Base-by-base conservation (phyloP, 176 grass and related monocot species). In the Lolium multiflorum region DNA sequence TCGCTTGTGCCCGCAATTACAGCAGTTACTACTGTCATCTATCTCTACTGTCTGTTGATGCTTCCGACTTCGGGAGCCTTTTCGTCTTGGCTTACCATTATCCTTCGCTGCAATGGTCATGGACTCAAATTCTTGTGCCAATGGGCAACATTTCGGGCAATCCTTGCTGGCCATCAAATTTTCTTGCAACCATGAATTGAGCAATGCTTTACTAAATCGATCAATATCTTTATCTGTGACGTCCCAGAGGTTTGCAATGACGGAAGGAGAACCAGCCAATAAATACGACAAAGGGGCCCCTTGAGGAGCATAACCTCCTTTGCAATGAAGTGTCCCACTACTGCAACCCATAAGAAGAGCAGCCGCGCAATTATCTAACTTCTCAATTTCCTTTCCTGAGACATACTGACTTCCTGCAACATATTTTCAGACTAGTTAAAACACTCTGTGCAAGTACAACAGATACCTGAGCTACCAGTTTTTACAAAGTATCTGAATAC, bases 281-380 rank as follows among this genome's bases (percentile, higher is more conserved):
- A 99, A 86, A 84, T 99, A 96, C 22, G 93, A 99, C n/a, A 94
- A 80, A 74, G 90, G 92, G 9, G 88, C 76, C 7, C 97, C 94
- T 85, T 80, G 88, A 65, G 97, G 94, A 64, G 85, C 92, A 85
- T 99, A 93, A 68, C 87, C 80, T 67, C 97, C 92, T 84, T 77
- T 90, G 72, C 81, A 94, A 41, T 80, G 21, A 62, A 99, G 87
- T 39, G 83, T 81, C 55, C 94, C 97, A 55, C 94, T 99, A 76
- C 92, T 94, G 61, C 97, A 99, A 48, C 97, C 97, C 97, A 99
- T 99, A 60, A 99, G 97, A 86, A 99, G 86, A 91, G 90, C 84
- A 18, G 92, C 97, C 26, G 97, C 90, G 81, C 89, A 94, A 11
- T 84, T 84, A 28, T 99, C 73, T 55, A 96, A 28, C 79, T 96